phyloP scores from a whole-genome alignment of 1,284 basidiomycete species.

The Boletellus deceptivus region DNA sequence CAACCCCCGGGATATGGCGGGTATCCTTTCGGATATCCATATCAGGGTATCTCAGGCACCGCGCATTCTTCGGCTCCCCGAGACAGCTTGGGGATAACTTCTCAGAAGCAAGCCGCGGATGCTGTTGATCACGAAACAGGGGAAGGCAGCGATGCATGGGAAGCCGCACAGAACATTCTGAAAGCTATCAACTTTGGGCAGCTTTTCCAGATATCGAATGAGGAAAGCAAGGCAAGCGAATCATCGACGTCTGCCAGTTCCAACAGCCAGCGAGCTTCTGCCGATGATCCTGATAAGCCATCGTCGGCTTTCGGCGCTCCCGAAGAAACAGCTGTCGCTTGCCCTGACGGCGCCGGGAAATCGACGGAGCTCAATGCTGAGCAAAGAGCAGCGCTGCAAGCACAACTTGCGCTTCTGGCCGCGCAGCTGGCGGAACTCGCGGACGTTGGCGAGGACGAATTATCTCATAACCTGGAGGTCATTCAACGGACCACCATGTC shows the following conservation, averaged over 20 bases:
- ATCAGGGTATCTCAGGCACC: conserved; percentile 17
- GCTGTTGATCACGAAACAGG: conserved; percentile 35
- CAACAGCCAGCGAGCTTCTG: background rate
- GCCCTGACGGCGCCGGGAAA: conserved; percentile 3
- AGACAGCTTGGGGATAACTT: conserved; percentile 1
- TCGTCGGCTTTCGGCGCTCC: background rate
- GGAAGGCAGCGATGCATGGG: conserved; percentile 60
- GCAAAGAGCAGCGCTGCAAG: conserved; percentile 60
- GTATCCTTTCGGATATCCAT: conserved; percentile 27
- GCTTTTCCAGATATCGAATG: conserved; percentile 42
- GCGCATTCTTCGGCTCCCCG: background rate
- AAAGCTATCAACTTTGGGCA: conserved; percentile 70
- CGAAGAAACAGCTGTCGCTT: conserved; percentile 2
- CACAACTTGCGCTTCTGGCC: conserved; percentile 59
- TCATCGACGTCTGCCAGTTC: conserved; percentile 7
- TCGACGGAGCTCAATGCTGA: conserved; percentile 29
- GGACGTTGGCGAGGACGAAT: conserved; percentile 35
- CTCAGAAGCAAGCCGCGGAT: conserved; percentile 15
- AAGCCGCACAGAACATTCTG: conserved; percentile 73
- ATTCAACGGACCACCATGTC: conserved; percentile 4
- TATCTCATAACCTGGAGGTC: conserved; percentile 30
- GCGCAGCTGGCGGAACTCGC: conserved; percentile 61
- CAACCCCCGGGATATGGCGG: conserved; percentile 30
- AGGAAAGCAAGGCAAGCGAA: conserved; percentile 31
- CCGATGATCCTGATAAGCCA: conserved; percentile 5